Conservation (phyloP, 106 monocot species). For the Apostasia ramifera region DNA sequence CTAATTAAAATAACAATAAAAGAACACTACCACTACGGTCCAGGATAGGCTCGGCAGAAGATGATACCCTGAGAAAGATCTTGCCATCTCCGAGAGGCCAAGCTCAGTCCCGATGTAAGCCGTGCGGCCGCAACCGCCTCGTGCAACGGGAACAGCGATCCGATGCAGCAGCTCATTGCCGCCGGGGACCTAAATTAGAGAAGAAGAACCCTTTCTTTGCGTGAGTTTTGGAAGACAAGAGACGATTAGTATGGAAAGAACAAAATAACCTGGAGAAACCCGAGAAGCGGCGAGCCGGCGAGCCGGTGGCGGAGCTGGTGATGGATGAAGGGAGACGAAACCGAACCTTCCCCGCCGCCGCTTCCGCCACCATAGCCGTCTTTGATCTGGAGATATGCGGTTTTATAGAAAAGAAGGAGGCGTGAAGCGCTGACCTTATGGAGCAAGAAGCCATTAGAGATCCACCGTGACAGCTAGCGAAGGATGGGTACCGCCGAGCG, state of each 20-base stretch:
- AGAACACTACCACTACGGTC: conserved; percentile 10
- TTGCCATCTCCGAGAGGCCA: conserved; percentile 6
- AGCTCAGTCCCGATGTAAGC: conserved; percentile 11
- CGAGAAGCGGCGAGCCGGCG: neutral
- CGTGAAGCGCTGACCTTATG: conserved; percentile 2
- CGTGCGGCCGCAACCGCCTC: neutral
- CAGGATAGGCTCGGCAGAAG: conserved; percentile 9
- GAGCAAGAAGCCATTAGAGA: conserved; percentile 7
- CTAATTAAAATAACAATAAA: neutral
- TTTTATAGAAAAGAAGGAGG: conserved; percentile 4
- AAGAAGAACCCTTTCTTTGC: neutral
- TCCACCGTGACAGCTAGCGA: no score
- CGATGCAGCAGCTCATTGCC: conserved; percentile 9
- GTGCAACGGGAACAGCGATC: conserved; percentile 1
- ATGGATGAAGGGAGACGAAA: neutral
- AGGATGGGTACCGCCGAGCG: no score
- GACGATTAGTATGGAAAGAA: no score
- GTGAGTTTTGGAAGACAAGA: no score
- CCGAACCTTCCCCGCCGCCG: neutral
- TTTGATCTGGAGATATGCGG: neutral
- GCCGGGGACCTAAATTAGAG: conserved; percentile 5
- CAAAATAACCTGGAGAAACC: conserved; percentile 5
- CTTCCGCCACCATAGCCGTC: neutral
- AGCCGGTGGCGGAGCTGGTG: neutral
- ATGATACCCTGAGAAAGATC: conserved; percentile 19